Evolutionary conservation across 179 eudicot species (phyloP), one percentile per base, ranked within the genome.

Genomic region (Vitellaria paradoxa): DNA sequence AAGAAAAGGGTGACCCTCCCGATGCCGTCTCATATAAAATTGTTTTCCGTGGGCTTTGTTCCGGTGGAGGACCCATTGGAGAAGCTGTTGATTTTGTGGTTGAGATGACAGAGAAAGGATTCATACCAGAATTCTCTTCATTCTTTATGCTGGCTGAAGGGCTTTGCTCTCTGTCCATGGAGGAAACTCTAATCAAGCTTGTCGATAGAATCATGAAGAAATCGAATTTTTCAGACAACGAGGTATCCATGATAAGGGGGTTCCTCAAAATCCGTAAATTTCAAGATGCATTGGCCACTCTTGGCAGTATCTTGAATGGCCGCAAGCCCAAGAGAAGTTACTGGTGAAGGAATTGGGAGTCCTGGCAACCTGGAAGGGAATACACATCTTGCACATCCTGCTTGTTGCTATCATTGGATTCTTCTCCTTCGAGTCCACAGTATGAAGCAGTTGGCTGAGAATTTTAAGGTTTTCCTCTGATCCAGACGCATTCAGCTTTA

Each of bases 81-180:
- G 98, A 96, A 82, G 98, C 98, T 64, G 93, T 96, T 9, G 94
- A 93, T 81, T 91, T 93, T 68, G 76, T 87, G 15, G 77, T 77
- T 40, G 99, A 91, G 86, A 87, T 93, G 96, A 79, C 86, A 21
- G 96, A 86, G 63, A 89, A 82, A 74, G 98, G 98, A 18, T 78
- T 73, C 65, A 23, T 86, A 24, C 99, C 99, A 0, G 96, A 96
- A 52, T 83, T 86, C 76, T 79, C 91, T n/a, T 83, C 94, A 1
- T 93, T 96, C 78, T 68, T 71, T 77, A 89, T 90, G 96, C 84
- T 96, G 73, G 99, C 98, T 55, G 99, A 93, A 73, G 97, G 98
- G 79, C 94, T 96, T 66, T 81, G 87, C 82, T 82, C 98, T 74
- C 80, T 93, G 52, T 76, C 87, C 71, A 96, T 88, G 99, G 99